Evolutionary conservation across 176 grass and related monocot genomes (phyloP).

Genomic region (Carex littledalei): DNA sequence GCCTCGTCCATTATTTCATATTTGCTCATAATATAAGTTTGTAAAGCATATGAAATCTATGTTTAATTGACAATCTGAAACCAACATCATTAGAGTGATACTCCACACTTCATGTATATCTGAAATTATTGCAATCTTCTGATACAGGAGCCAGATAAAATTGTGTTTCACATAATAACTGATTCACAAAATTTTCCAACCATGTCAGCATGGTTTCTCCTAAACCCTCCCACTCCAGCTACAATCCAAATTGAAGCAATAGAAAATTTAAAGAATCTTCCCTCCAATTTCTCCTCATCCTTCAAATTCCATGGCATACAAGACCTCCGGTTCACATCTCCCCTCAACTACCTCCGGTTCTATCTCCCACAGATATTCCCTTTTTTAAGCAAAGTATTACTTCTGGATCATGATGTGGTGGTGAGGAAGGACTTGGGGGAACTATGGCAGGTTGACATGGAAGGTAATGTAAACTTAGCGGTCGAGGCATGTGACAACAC

Average conservation of each 20-base stretch:
- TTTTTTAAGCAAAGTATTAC: conserved; percentile 62
- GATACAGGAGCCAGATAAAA: conserved; percentile 59
- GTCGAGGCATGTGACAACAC: conserved; percentile 38
- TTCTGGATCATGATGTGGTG: conserved; percentile 92
- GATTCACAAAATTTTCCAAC: conserved; percentile 82
- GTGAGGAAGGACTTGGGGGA: conserved; percentile 53
- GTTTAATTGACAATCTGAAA: neutral
- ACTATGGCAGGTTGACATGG: conserved; percentile 64
- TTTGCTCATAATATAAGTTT: neutral
- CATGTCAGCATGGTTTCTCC: conserved; percentile 83
- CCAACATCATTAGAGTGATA: neutral
- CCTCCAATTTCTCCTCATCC: conserved; percentile 52
- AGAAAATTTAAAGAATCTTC: conserved; percentile 52
- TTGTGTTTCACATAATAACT: conserved; percentile 80
- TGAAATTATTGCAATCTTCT: conserved; percentile 19
- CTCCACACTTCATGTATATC: neutral
- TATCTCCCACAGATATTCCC: conserved; percentile 90
- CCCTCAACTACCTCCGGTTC: conserved; percentile 77
- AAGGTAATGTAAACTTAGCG: conserved; percentile 61
- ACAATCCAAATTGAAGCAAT: conserved; percentile 46
- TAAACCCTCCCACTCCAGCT: conserved; percentile 51
- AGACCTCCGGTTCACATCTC: conserved; percentile 65
- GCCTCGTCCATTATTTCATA: neutral
- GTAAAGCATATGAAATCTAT: neutral
- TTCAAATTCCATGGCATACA: conserved; percentile 41